A percentile compares a stretch with the other conserved stretches of the same genome.
Evolutionary conservation across 2,329 filamentous ascomycete species (phyloP).

Genomic region (Capronia americana): DNA sequence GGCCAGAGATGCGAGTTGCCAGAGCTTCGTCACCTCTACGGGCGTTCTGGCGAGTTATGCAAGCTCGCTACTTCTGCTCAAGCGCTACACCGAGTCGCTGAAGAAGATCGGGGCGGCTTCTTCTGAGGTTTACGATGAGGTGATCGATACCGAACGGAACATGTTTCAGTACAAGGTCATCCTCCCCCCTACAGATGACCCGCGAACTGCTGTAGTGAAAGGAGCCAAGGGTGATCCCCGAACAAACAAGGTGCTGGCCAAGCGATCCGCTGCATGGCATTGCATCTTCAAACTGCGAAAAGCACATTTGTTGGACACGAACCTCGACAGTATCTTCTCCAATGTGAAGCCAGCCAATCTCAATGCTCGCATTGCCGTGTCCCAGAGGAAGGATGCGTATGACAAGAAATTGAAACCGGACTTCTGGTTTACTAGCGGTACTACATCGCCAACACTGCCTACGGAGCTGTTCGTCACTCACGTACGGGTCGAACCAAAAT

Average conservation of each 20-base stretch:
- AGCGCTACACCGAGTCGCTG: constrained; percentile 38
- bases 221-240: constrained; percentile 69
- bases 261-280: constrained; percentile 87
- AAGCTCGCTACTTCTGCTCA: constrained; percentile 36
- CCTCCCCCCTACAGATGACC: constrained; percentile 65
- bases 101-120: constrained; percentile 56
- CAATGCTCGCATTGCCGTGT: constrained; percentile 86
- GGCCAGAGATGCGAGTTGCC: constrained; percentile 52
- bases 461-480: constrained; percentile 28
- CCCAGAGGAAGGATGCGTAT: constrained; percentile 74
- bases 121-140: constrained; percentile 50
- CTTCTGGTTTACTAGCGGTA: constrained; percentile 64
- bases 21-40: constrained; percentile 31
- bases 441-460: constrained; percentile 11
- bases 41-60: constrained; percentile 36
- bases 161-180: constrained; percentile 78
- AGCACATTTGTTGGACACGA: constrained; percentile 71
- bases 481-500: constrained; percentile 16
- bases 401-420: constrained; percentile 78
- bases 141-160: constrained; percentile 49
- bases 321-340: constrained; percentile 74
- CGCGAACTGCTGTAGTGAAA: constrained; percentile 66
- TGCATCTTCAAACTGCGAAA: constrained; percentile 74
- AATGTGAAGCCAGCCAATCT: constrained; percentile 79
- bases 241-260: constrained; percentile 76